A percentile compares a stretch with the other conserved stretches of the same genome.
Evolutionary conservation across 140 eudicot species (phyloP).

Genomic region (Artemisia princeps): DNA sequence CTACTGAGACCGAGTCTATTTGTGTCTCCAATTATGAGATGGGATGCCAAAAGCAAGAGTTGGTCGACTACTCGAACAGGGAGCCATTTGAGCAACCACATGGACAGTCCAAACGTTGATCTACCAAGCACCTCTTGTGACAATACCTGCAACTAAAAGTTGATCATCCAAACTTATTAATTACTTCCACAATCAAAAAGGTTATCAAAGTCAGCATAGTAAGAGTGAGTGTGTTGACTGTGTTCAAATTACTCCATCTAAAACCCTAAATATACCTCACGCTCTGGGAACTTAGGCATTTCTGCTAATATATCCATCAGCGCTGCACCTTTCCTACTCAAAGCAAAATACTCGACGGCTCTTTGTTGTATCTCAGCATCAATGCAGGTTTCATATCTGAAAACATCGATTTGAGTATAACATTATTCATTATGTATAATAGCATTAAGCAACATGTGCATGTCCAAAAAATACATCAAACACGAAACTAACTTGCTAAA

Average conservation of each 20-base stretch:
- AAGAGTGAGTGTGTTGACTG: no score
- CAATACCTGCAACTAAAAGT: conserved; percentile 56
- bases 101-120: conserved; percentile 65
- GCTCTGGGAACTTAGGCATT: conserved; percentile 98
- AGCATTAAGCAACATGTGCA: conserved; percentile 12
- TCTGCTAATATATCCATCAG: conserved; percentile 86
- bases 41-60: conserved; percentile 42
- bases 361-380: conserved; percentile 98
- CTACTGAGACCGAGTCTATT: conserved; percentile 45
- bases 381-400: conserved; percentile 83
- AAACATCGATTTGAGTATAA: conserved; percentile 12
- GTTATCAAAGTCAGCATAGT: conserved; percentile 25
- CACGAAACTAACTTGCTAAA: conserved; percentile 71
- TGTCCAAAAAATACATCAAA: not conserved
- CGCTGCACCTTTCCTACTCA: conserved; percentile 86
- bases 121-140: conserved; percentile 65
- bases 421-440: not conserved
- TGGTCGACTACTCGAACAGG: conserved; percentile 44
- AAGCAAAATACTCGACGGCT: conserved; percentile 76
- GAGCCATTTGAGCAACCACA: conserved; percentile 55
- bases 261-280: conserved; percentile 51
- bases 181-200: conserved; percentile 20
- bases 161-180: not conserved
- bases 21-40: conserved; percentile 48
- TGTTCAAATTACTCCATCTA: not conserved